Conservation (phyloP, 495 filamentous ascomycete genomes). For the Trichoderma virens region DNA sequence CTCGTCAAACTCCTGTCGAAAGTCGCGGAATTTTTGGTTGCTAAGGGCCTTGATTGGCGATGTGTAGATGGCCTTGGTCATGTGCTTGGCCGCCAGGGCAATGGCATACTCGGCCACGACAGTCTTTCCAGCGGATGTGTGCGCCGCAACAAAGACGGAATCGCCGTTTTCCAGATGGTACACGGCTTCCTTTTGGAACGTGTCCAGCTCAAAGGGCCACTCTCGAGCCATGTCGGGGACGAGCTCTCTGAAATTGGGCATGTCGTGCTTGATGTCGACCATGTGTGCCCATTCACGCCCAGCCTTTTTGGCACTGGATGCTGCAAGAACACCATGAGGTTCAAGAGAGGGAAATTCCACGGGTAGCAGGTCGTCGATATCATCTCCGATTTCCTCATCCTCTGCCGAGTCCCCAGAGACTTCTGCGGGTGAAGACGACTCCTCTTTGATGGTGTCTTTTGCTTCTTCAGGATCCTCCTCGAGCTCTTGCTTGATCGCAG, state of each 20-base stretch:
- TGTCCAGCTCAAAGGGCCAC: conserved; percentile 96
- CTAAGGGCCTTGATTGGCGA: conserved; percentile 98
- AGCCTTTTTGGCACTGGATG: conserved; percentile 60
- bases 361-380: conserved; percentile 84
- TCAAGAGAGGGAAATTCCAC: conserved; percentile 90
- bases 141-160: conserved; percentile 97
- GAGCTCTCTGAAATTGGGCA: conserved; percentile 83
- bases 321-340: conserved; percentile 67
- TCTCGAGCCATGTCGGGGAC: conserved; percentile 93
- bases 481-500: conserved; percentile 68
- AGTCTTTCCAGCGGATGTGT: conserved; percentile 96
- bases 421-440: conserved; percentile 23
- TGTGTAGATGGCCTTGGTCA: conserved; percentile 99
- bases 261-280: conserved; percentile 86
- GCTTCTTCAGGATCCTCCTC: conserved; percentile 56
- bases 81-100: conserved; percentile 87
- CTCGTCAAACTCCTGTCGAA: conserved; percentile 80
- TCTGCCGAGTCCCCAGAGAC: conserved; percentile 26
- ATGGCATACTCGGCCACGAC: conserved; percentile 98
- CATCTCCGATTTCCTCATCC: conserved; percentile 53
- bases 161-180: conserved; percentile 96
- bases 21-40: conserved; percentile 98
- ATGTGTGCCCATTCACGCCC: conserved; percentile 95
- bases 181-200: conserved; percentile 96
- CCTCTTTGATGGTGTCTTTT: conserved; percentile 31